phyloP scores from a whole-genome alignment of 352 stramenopile species.

The Pseudoperonospora humuli region DNA sequence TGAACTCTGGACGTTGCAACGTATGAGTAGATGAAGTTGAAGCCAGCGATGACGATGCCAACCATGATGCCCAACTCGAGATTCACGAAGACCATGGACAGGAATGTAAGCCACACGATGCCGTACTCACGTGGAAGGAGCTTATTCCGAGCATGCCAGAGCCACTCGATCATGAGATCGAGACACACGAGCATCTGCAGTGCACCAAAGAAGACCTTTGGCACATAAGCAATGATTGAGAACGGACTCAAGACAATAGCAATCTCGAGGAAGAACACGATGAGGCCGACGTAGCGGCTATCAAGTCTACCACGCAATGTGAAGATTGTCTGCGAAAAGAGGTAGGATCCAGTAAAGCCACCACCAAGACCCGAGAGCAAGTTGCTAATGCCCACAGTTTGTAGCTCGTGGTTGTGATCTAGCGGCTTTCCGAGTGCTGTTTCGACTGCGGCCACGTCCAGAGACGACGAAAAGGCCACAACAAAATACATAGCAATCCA shows the following conservation, averaged over 20 bases:
- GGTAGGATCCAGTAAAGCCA: conserved; percentile 98
- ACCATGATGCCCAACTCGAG: conserved; percentile 93
- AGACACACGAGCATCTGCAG: conserved; percentile 95
- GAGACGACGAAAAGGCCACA: conserved; percentile 94
- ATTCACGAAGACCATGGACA: conserved; percentile 89
- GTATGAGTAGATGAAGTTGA: conserved; percentile 87
- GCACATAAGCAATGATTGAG: conserved; percentile 93
- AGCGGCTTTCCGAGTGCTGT: conserved; percentile 91
- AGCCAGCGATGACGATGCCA: conserved; percentile 85
- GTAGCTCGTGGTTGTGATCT: conserved; percentile 93
- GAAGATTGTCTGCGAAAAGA: conserved; percentile 97
- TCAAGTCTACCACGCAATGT: conserved; percentile 74
- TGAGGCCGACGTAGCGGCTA: conserved; percentile 55
- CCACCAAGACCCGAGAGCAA: conserved; percentile 92
- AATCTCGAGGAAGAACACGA: conserved; percentile 75
- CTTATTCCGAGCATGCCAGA: conserved; percentile 81
- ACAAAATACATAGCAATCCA: conserved; percentile 98
- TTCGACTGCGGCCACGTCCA: conserved; percentile 97
- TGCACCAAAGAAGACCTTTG: conserved; percentile 96
- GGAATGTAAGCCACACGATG: conserved; percentile 92
- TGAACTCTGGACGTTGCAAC: conserved; percentile 60
- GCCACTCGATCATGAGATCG: conserved; percentile 97
- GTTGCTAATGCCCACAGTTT: conserved; percentile 95
- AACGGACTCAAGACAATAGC: conserved; percentile 84
- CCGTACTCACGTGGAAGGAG: conserved; percentile 88